Conservation (phyloP, 192 early-diverging fungal genomes). For the Coemansia sp. region DNA sequence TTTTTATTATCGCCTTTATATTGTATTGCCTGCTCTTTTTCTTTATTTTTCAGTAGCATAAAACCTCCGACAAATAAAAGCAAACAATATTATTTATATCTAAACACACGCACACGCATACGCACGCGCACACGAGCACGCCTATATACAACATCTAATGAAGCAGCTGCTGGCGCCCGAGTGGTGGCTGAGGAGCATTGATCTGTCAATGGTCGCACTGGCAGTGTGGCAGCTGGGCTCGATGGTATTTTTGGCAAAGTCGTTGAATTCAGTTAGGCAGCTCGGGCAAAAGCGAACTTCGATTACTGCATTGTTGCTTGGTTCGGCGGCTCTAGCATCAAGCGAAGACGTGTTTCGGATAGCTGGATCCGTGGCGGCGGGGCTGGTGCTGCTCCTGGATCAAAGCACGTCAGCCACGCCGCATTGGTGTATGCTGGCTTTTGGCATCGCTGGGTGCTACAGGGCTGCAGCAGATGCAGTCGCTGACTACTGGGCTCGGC, state of each 20-base stretch:
- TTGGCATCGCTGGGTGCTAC: neutral
- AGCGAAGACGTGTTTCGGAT: neutral
- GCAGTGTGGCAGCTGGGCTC: neutral
- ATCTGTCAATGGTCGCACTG: neutral
- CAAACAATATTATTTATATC: neutral
- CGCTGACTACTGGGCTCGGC: neutral
- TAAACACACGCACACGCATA: no score
- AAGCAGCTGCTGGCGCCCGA: neutral
- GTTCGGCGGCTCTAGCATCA: neutral
- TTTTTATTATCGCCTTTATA: neutral
- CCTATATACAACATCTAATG: neutral
- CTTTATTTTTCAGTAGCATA: no score
- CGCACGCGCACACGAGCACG: no score
- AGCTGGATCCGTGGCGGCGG: neutral
- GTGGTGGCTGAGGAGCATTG: neutral
- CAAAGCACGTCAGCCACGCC: neutral
- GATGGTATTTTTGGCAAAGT: neutral
- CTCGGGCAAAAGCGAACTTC: slow-evolving; percentile 1
- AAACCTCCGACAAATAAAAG: neutral
- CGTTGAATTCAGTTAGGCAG: neutral
- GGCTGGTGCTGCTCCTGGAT: neutral
- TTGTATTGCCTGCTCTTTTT: neutral
- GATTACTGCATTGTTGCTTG: neutral
- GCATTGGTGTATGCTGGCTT: neutral
- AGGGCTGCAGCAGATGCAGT: neutral